Conservation (phyloP, 345 rosid genomes). For the Boechera stricta region DNA sequence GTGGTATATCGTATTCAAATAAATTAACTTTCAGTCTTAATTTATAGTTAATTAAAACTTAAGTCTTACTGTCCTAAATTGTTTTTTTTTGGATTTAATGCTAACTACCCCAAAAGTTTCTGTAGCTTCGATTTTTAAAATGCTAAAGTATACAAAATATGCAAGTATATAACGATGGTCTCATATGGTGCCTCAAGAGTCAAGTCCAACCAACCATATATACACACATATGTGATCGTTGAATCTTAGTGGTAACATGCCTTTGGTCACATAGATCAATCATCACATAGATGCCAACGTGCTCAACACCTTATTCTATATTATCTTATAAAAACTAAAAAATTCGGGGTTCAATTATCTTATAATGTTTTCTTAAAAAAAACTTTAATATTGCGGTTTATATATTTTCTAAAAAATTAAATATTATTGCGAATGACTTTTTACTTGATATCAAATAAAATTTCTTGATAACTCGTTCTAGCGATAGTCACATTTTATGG, state of each 20-base stretch:
- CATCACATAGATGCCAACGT: slow-evolving; percentile 30
- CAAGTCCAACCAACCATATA: slow-evolving; percentile 30
- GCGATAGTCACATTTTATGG: too few relatives aligned
- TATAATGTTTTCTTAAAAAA: too few relatives aligned
- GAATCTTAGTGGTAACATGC: slow-evolving; percentile 41
- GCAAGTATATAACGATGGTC: background rate
- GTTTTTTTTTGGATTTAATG: background rate
- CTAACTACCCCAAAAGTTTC: background rate
- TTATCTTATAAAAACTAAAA: background rate
- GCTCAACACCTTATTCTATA: slow-evolving; percentile 13
- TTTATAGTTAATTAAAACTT: too few relatives aligned
- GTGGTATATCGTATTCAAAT: background rate
- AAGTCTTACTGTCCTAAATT: background rate
- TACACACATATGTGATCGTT: slow-evolving; percentile 18
- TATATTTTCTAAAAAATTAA: too few relatives aligned
- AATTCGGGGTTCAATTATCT: too few relatives aligned
- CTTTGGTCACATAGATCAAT: slow-evolving; percentile 37
- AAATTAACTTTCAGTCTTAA: background rate
- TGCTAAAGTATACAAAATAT: background rate
- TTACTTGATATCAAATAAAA: too few relatives aligned
- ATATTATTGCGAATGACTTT: too few relatives aligned
- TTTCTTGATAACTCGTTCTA: too few relatives aligned
- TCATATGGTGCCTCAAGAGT: slow-evolving; percentile 34
- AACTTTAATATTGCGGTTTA: too few relatives aligned
- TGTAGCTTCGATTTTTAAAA: background rate